phyloP scores from a whole-genome alignment of 2,329 filamentous ascomycete genomes.

The Botryosphaeria dothidea region DNA sequence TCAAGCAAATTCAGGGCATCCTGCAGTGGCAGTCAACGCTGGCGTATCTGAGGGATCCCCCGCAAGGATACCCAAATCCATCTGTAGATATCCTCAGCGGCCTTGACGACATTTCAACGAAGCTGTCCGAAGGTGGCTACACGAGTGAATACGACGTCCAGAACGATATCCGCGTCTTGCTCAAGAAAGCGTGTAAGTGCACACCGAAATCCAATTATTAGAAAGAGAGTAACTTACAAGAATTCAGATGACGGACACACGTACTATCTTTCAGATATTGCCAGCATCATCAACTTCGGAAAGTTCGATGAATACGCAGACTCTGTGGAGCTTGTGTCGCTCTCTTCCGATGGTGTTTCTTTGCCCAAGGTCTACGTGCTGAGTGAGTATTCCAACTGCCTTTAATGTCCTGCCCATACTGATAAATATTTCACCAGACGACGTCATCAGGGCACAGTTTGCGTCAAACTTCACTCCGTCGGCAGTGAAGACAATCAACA shows the following conservation, averaged over 20 bases:
- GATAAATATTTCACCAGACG: constrained; percentile 22
- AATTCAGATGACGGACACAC: background rate
- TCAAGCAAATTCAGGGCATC: constrained; percentile 37
- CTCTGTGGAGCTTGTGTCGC: constrained; percentile 30
- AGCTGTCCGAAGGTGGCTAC: constrained; percentile 33
- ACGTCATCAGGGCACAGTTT: constrained; percentile 30
- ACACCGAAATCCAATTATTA: background rate
- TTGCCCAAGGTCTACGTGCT: constrained; percentile 39
- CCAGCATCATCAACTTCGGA: background rate
- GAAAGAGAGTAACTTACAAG: background rate
- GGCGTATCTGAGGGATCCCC: constrained; percentile 41
- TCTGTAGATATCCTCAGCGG: constrained; percentile 41
- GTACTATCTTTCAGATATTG: background rate
- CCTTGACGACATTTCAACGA: constrained; percentile 35
- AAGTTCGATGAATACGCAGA: constrained; percentile 6
- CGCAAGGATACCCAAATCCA: constrained; percentile 37
- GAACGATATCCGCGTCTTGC: constrained; percentile 18
- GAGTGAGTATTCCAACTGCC: background rate
- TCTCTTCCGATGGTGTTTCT: constrained; percentile 37
- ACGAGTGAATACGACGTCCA: constrained; percentile 45
- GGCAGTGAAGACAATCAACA: constrained; percentile 40
- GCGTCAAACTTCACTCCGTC: constrained; percentile 35
- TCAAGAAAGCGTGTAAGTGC: constrained; percentile 8
- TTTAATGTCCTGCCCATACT: background rate
- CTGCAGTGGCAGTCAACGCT: constrained; percentile 43